phyloP scores from a whole-genome alignment of 1,284 basidiomycete species.

The Trichosporon faecale region DNA sequence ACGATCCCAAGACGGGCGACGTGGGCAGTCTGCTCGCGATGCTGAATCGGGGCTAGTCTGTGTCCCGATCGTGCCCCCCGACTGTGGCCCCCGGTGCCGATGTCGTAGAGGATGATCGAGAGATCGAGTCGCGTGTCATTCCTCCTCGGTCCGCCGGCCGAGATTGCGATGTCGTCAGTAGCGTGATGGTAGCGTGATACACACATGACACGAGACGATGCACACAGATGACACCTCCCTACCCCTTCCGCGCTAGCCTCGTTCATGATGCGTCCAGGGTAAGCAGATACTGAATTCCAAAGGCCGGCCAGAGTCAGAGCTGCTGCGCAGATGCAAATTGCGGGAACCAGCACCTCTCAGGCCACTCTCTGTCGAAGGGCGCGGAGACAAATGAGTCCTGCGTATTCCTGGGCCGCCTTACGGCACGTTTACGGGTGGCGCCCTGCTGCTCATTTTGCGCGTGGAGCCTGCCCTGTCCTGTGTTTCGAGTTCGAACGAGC shows the following conservation, averaged over 20 bases:
- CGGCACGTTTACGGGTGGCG: not conserved
- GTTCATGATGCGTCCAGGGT: not conserved
- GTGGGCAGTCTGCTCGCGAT: conserved; percentile 38
- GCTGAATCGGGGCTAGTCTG: conserved; percentile 20
- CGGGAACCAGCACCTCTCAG: not conserved
- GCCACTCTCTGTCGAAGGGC: no score
- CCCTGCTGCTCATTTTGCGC: not conserved
- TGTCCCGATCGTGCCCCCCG: no score
- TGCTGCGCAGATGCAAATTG: not conserved
- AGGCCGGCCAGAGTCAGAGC: no score
- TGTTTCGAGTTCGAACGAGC: not conserved
- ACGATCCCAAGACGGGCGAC: conserved; percentile 25
- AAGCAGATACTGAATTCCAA: not conserved
- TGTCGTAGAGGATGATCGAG: no score
- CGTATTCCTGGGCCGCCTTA: not conserved
- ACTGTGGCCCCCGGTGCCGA: no score
- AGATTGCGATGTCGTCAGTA: no score
- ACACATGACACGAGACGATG: not conserved
- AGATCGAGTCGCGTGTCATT: no score
- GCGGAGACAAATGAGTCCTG: no score
- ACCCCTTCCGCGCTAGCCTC: no score
- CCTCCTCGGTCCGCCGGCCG: no score
- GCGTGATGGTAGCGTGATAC: not conserved
- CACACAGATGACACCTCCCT: not conserved
- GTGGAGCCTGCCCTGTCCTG: not conserved